Base-by-base conservation (phyloP, 257 asterid species). In the Plantago elongata region DNA sequence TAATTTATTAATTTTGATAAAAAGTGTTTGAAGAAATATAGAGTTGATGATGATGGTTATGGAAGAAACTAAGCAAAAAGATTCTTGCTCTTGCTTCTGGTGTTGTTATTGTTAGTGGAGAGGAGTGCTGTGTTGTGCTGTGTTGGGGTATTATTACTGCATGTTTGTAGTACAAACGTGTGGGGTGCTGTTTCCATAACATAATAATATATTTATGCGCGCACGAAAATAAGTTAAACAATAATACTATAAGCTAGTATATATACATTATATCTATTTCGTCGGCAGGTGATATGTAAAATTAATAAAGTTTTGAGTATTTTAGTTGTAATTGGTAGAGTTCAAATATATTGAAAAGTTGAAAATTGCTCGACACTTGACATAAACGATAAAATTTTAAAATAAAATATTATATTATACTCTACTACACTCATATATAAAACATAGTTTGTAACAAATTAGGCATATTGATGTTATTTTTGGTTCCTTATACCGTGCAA, bases 161-260 rank as follows among this genome's bases (percentile, higher is more conserved):
- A 85, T 77, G 83, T 70, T 55, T 73, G 43, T 68, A 67, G 76
- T 77, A 73, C 83, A 54, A 40, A 69, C 57, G 66, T 55, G 72
- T 67, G 74, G 72, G 79, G 54, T 43, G 43, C 40, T 10, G 11
- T 11, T 62, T 45, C 34, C 9, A 34, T 29, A 57, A 3, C 11
- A 40, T 57, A 48, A 38, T 47, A 6, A 47, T 13, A 11, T 51
- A 51, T 22, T 40, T 16, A 52, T 17, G 52, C 13, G 56, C 27
- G 43, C 47, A 34, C 4, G 11, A 4, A 42, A 15, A 12, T 34
- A n/a, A 0, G 16, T 49, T 10, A 13, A 22, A 22, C 27, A 22
- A 22, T 22, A 22, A n/a, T n/a, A n/a, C n/a, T n/a, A n/a, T n/a
- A 1, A 22, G 27, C 27, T 22, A 22, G 27, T 22, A 22, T 22